Evolutionary conservation across 208 protist genomes (phyloP).

Genomic region (Acanthamoeba rhysodes): DNA sequence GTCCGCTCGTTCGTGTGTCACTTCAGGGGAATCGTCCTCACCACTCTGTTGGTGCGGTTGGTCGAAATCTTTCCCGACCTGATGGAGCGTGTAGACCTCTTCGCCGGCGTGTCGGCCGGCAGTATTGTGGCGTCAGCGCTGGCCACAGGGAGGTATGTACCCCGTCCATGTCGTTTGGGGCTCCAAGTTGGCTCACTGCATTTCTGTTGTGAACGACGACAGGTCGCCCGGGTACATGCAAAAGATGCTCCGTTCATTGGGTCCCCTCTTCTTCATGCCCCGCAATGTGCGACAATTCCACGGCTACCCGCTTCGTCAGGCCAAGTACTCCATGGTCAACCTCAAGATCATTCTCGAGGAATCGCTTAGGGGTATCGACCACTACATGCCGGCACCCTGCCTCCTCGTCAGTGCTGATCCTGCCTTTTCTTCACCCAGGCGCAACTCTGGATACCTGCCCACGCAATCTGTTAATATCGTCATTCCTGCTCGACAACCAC

Average conservation of each 20-base stretch:
- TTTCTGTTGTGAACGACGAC: neutral
- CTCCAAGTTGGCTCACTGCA: neutral
- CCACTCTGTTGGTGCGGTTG: slow-evolving; percentile 79
- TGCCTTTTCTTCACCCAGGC: neutral
- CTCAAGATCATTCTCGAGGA: slow-evolving; percentile 65
- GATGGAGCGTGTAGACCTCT: slow-evolving; percentile 81
- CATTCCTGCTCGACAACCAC: slow-evolving; percentile 65
- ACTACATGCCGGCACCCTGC: neutral
- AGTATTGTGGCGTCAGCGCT: slow-evolving; percentile 71
- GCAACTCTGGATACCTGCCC: slow-evolving; percentile 1
- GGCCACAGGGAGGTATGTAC: neutral
- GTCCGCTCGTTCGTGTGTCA: neutral
- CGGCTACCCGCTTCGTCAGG: slow-evolving; percentile 61
- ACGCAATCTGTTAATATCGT: slow-evolving; percentile 52
- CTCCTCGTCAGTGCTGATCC: neutral
- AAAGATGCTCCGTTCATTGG: neutral
- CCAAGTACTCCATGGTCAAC: slow-evolving; percentile 48
- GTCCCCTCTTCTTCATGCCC: slow-evolving; percentile 31
- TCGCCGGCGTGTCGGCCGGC: slow-evolving; percentile 71
- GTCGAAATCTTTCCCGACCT: slow-evolving; percentile 81
- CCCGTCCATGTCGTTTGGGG: no score
- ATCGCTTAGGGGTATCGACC: neutral
- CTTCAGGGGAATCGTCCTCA: slow-evolving; percentile 77
- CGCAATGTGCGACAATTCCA: slow-evolving; percentile 71
- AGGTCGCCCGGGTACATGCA: slow-evolving; percentile 59